Conservation (phyloP, 495 filamentous ascomycete species). For the Penicillium egyptiacum region DNA sequence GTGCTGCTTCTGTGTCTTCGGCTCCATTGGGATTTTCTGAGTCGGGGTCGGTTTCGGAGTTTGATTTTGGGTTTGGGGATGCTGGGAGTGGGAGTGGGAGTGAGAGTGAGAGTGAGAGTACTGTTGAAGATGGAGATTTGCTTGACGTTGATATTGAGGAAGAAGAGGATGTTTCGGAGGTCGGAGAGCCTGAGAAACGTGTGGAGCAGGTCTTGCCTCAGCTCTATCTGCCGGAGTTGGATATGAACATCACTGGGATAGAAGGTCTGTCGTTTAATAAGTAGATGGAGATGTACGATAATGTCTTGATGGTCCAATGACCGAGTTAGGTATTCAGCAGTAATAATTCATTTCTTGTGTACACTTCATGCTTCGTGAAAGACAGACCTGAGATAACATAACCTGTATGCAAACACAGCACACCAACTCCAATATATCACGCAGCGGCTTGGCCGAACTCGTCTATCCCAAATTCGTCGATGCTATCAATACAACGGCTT, state of each 20-base stretch:
- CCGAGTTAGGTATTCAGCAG: background rate
- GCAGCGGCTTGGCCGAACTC: conserved; percentile 1
- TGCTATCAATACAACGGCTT: conserved; percentile 26
- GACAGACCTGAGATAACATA: conserved; percentile 8
- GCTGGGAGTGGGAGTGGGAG: conserved; percentile 21
- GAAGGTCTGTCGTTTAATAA: conserved; percentile 20
- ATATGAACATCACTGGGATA: conserved; percentile 25
- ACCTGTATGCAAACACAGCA: conserved; percentile 16
- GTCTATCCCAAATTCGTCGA: conserved; percentile 21
- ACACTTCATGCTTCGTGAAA: conserved; percentile 11
- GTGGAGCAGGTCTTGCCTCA: conserved; percentile 23
- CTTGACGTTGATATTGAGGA: conserved; percentile 2
- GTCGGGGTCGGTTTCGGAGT: conserved; percentile 24
- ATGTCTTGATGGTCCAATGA: background rate
- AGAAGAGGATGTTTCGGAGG: background rate
- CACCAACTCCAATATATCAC: conserved; percentile 2
- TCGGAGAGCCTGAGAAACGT: conserved; percentile 9
- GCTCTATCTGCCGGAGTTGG: conserved; percentile 21
- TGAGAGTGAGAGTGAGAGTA: conserved; percentile 25
- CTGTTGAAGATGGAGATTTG: conserved; percentile 8
- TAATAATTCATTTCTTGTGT: conserved; percentile 12
- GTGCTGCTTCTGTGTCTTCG: background rate
- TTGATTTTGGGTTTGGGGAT: conserved; percentile 29
- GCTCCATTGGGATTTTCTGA: background rate
- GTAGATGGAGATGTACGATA: conserved; percentile 11